Percentiles rank a stretch among this genome's conserved stretches.
Evolutionary conservation across 179 eudicot genomes (phyloP).

Genomic region (Camellia oleifera): DNA sequence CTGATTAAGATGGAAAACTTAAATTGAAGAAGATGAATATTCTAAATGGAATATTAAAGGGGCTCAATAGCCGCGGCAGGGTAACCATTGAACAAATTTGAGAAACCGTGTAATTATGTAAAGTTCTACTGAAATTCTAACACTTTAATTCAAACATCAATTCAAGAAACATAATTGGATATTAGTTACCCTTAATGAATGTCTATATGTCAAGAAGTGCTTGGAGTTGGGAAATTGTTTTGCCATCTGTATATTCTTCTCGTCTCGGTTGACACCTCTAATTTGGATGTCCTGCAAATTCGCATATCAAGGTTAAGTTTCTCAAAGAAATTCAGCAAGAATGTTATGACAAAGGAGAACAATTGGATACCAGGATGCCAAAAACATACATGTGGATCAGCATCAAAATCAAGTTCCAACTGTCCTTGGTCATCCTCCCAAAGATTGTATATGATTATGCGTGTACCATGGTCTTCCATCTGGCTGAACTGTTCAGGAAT

Average conservation of each 20-base stretch:
- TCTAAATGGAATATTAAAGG: not conserved
- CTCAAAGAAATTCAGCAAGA: not conserved
- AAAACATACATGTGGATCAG: conserved; percentile 67
- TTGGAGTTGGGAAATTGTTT: conserved; percentile 73
- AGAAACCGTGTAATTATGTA: not conserved
- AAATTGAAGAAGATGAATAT: not conserved
- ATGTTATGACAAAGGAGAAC: not conserved
- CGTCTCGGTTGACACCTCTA: conserved; percentile 96
- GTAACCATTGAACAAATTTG: not conserved
- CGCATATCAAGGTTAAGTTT: not conserved
- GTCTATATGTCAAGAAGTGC: conserved; percentile 87
- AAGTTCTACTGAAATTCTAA: not conserved
- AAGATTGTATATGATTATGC: conserved; percentile 81
- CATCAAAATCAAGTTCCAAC: conserved; percentile 83
- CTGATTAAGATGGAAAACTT: not conserved
- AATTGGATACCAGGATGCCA: not conserved
- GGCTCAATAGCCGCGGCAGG: not conserved
- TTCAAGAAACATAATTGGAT: not conserved
- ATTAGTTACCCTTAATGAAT: conserved; percentile 80
- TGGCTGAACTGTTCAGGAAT: conserved; percentile 55
- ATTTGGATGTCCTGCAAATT: conserved; percentile 80
- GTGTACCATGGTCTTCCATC: conserved; percentile 83
- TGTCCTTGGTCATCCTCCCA: conserved; percentile 99
- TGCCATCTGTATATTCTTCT: conserved; percentile 82
- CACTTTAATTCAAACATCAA: not conserved